Evolutionary conservation across 2,329 filamentous ascomycete species (phyloP).

Genomic region (Mariannaea sp.): DNA sequence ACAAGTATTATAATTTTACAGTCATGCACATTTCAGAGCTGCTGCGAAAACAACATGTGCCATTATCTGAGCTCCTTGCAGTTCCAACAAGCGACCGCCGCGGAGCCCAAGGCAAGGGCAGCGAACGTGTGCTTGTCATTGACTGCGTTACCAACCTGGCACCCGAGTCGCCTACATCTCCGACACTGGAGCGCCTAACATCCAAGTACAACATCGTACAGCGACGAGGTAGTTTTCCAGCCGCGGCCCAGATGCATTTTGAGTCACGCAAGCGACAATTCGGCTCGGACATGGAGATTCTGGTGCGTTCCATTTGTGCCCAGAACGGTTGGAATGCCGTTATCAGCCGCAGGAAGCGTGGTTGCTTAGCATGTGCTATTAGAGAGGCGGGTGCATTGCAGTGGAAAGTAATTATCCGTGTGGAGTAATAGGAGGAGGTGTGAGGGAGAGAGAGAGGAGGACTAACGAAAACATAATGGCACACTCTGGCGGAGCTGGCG

Average conservation of each 20-base stretch:
- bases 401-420: constrained; percentile 68
- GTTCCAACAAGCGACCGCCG: constrained; percentile 41
- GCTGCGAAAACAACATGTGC: constrained; percentile 51
- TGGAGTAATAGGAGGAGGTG: constrained; percentile 48
- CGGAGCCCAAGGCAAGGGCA: constrained; percentile 31
- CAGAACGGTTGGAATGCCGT: constrained; percentile 76
- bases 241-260: constrained; percentile 58
- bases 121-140: constrained; percentile 58
- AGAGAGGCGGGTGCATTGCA: constrained; percentile 74
- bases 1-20: constrained; percentile 66
- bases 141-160: constrained; percentile 64
- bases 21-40: constrained; percentile 64
- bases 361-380: constrained; percentile 75
- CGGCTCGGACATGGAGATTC: constrained; percentile 69
- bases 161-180: constrained; percentile 52
- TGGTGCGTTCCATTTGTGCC: constrained; percentile 74
- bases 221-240: constrained; percentile 46
- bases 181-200: constrained; percentile 47
- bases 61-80: constrained; percentile 54
- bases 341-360: constrained; percentile 68
- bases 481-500: not conserved
- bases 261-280: constrained; percentile 62
- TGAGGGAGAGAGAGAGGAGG: constrained; percentile 44
- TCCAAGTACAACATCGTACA: constrained; percentile 41
- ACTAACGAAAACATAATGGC: not conserved